Evolutionary conservation across 2,329 filamentous ascomycete species (phyloP).

Genomic region (Rhexocercosporidium sp.): DNA sequence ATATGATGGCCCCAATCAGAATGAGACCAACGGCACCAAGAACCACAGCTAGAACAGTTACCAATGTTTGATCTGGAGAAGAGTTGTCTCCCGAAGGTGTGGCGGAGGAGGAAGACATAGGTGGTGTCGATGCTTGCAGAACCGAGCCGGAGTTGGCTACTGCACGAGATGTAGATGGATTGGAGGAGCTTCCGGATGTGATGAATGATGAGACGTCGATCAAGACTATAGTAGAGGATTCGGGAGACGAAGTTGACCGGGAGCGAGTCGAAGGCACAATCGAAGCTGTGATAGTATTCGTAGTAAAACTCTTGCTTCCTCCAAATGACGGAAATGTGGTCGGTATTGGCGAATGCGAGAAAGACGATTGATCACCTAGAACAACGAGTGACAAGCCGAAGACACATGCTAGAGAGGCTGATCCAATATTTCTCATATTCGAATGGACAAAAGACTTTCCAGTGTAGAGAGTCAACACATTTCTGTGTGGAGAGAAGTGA

Average conservation of each 20-base stretch:
- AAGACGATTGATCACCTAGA: slow-evolving; percentile 14
- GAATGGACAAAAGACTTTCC: slow-evolving; percentile 13
- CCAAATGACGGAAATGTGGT: not conserved
- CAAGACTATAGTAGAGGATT: slow-evolving; percentile 17
- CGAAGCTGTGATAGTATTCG: slow-evolving; percentile 21
- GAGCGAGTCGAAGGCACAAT: slow-evolving; percentile 12
- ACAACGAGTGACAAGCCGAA: slow-evolving; percentile 25
- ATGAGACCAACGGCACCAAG: slow-evolving; percentile 37
- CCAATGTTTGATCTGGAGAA: slow-evolving; percentile 24
- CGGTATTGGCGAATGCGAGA: slow-evolving; percentile 1
- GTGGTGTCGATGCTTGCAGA: slow-evolving; percentile 13
- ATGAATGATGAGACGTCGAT: slow-evolving; percentile 31
- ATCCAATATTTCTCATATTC: slow-evolving; percentile 31
- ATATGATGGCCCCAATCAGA: slow-evolving; percentile 28
- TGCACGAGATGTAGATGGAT: slow-evolving; percentile 8
- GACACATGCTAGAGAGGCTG: slow-evolving; percentile 25
- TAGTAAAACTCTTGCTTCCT: slow-evolving; percentile 3
- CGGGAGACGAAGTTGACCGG: slow-evolving; percentile 7
- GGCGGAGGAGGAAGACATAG: slow-evolving; percentile 27
- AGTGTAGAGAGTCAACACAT: slow-evolving; percentile 36
- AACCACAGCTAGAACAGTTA: slow-evolving; percentile 37
- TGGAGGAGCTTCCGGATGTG: slow-evolving; percentile 17
- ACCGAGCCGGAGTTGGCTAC: slow-evolving; percentile 13
- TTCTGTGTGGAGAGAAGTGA: slow-evolving; percentile 25
- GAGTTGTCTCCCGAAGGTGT: slow-evolving; percentile 4